Conservation (phyloP, 495 filamentous ascomycete species). For the Talaromyces adpressus region DNA sequence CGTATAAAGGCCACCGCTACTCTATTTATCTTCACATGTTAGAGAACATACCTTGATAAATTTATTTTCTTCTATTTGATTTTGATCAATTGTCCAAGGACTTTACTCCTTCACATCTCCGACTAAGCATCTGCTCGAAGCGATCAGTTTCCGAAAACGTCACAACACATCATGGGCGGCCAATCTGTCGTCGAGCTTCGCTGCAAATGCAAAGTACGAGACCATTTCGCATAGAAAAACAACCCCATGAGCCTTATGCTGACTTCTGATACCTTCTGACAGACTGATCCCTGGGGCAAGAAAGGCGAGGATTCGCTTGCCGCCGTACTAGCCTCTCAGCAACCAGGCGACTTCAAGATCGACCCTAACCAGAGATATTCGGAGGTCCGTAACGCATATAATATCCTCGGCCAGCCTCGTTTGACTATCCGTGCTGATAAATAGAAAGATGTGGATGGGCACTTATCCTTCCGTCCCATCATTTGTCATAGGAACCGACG, state of each 20-base stretch:
- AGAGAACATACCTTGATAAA: not conserved
- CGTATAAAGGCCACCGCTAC: not conserved
- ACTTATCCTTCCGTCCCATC: slow-evolving; percentile 70
- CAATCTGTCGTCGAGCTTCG: slow-evolving; percentile 34
- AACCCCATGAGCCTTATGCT: not conserved
- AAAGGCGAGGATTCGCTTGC: slow-evolving; percentile 35
- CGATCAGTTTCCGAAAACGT: not conserved
- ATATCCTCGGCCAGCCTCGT: not conserved
- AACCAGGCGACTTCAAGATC: slow-evolving; percentile 30
- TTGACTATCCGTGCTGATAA: not conserved
- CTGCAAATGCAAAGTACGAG: slow-evolving; percentile 33
- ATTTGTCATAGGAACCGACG: slow-evolving; percentile 51
- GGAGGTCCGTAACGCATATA: slow-evolving; percentile 21
- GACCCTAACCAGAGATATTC: slow-evolving; percentile 39
- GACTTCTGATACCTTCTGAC: not conserved
- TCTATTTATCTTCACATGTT: not conserved
- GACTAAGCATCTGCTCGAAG: not conserved
- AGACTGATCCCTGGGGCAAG: slow-evolving; percentile 47
- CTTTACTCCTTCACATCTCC: not conserved
- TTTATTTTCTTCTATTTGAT: not conserved
- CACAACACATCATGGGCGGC: slow-evolving; percentile 6
- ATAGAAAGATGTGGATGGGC: slow-evolving; percentile 66
- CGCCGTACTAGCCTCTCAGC: slow-evolving; percentile 35
- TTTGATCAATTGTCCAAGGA: not conserved
- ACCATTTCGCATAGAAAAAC: not conserved